A percentile compares a stretch with the other conserved stretches of the same genome.
phyloP scores from a whole-genome alignment of 2,329 filamentous ascomycete genomes.

The Colletotrichum destructivum region DNA sequence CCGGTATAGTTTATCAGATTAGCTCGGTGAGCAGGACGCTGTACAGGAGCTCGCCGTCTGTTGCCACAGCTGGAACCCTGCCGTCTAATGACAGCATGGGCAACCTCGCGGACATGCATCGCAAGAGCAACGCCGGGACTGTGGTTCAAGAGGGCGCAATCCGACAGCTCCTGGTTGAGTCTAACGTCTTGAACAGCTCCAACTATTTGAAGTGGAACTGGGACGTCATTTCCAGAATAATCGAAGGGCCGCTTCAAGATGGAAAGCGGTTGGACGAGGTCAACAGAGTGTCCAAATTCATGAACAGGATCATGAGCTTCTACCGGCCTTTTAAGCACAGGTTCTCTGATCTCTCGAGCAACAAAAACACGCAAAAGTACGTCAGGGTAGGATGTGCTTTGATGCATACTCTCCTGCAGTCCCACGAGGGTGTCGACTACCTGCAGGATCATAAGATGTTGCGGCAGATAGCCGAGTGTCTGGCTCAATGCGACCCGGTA shows the following conservation, averaged over 20 bases:
- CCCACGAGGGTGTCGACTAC: constrained; percentile 86
- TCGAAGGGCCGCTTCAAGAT: constrained; percentile 92
- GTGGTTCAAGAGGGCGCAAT: constrained; percentile 74
- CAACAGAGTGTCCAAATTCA: constrained; percentile 94
- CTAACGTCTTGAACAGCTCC: constrained; percentile 87
- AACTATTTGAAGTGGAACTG: constrained; percentile 98
- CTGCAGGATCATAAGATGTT: constrained; percentile 93
- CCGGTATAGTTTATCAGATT: constrained; percentile 95
- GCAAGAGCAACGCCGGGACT: constrained; percentile 64
- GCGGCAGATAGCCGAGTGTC: constrained; percentile 93
- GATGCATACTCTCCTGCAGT: constrained; percentile 89
- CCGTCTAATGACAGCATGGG: constrained; percentile 62
- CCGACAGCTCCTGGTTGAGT: constrained; percentile 79
- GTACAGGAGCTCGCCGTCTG: constrained; percentile 77
- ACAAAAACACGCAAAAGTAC: constrained; percentile 94
- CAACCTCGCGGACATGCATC: constrained; percentile 70
- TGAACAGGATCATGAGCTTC: constrained; percentile 94
- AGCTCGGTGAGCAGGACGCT: constrained; percentile 96
- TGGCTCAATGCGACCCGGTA: constrained; percentile 94
- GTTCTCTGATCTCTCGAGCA: constrained; percentile 91
- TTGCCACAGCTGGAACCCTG: constrained; percentile 53
- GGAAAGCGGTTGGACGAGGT: constrained; percentile 95
- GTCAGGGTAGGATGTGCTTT: constrained; percentile 90
- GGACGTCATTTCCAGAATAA: constrained; percentile 90
- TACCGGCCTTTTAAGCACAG: constrained; percentile 97